A percentile compares a stretch with the other conserved stretches of the same genome.
Evolutionary conservation across 225 moss, liverwort and hornwort genomes (phyloP).

Genomic region (Marchantia polymorpha): DNA sequence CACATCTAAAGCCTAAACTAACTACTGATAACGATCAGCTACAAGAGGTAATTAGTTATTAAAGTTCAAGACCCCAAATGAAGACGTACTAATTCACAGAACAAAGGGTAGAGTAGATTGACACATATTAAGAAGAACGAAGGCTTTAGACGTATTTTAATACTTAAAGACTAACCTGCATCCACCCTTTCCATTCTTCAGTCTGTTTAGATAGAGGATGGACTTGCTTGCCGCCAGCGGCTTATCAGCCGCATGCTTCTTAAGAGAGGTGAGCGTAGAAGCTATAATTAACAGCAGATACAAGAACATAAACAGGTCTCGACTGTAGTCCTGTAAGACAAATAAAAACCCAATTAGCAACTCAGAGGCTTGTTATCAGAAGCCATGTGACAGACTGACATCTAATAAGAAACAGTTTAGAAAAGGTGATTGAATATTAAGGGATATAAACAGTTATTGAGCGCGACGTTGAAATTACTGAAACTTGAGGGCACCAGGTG

Average conservation of each 20-base stretch:
- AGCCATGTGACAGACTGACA: background rate
- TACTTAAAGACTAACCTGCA: slow-evolving; percentile 58
- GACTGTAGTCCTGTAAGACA: slow-evolving; percentile 71
- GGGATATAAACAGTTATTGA: background rate
- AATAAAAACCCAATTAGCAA: background rate
- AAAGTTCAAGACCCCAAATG: too few species aligned
- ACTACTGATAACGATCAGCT: background rate
- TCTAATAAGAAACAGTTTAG: background rate
- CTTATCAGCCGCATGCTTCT: slow-evolving; percentile 72
- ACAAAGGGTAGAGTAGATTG: too few species aligned
- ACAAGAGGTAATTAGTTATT: too few species aligned
- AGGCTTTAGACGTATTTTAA: background rate
- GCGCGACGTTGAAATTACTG: too few species aligned
- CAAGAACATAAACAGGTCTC: slow-evolving; percentile 90
- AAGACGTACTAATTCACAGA: too few species aligned
- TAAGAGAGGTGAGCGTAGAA: slow-evolving; percentile 74
- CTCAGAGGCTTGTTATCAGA: background rate
- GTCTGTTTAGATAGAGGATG: slow-evolving; percentile 84
- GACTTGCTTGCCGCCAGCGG: slow-evolving; percentile 57
- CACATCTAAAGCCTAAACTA: background rate
- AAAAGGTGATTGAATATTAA: too few species aligned
- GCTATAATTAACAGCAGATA: slow-evolving; percentile 71
- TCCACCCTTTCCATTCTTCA: slow-evolving; percentile 99
- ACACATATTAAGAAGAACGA: background rate
- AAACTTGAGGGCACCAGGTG: background rate